A percentile compares a stretch with the other conserved stretches of the same genome.
Evolutionary conservation across 331 rosid genomes (phyloP).

Genomic region (Saraca asoca): DNA sequence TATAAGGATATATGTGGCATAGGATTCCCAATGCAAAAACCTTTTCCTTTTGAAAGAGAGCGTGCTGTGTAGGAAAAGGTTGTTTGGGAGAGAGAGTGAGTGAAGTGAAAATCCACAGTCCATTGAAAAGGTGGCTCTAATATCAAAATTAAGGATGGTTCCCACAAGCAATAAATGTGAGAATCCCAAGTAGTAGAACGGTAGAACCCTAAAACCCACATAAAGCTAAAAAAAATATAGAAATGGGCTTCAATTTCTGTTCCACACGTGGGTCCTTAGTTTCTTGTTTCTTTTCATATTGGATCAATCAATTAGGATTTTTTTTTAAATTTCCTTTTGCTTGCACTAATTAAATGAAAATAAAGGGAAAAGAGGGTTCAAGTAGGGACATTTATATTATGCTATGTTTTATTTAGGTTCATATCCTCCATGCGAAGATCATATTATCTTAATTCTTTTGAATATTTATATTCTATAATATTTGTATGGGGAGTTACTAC

Average conservation of each 20-base stretch:
- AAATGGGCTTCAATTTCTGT: conserved; percentile 59
- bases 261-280: conserved; percentile 82
- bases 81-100: conserved; percentile 50
- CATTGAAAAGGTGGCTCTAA: conserved; percentile 64
- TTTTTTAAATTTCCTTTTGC: neutral
- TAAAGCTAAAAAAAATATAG: conserved; percentile 50
- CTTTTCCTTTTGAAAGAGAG: conserved; percentile 61
- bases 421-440: neutral
- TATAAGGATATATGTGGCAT: conserved; percentile 59
- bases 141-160: conserved; percentile 51
- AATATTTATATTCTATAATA: no score
- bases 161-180: conserved; percentile 71
- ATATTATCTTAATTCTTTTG: no score
- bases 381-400: conserved; percentile 29
- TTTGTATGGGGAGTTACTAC: no score
- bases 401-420: conserved; percentile 22
- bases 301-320: conserved; percentile 56
- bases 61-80: conserved; percentile 61
- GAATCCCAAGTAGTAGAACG: conserved; percentile 72
- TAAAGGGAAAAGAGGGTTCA: conserved; percentile 17
- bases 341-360: conserved; percentile 17
- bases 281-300: conserved; percentile 48
- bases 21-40: conserved; percentile 69
- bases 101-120: conserved; percentile 52
- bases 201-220: conserved; percentile 53